phyloP scores from a whole-genome alignment of 129 eudicot genomes.

The Centella asiatica region DNA sequence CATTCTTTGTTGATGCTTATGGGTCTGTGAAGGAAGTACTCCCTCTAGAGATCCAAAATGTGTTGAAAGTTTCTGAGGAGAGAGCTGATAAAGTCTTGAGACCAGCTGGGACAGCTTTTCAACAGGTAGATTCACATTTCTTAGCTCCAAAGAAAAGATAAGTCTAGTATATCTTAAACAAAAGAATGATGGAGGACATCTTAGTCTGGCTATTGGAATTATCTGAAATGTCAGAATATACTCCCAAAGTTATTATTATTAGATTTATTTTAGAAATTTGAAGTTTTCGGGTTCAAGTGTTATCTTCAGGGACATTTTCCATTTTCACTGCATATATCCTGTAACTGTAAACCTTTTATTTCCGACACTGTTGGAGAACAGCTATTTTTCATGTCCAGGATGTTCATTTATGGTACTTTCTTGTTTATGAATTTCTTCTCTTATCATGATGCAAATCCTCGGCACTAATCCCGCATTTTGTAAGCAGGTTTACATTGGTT shows the following conservation, averaged over 20 bases:
- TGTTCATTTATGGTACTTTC: background rate
- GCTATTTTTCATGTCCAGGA: background rate
- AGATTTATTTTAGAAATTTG: too few species aligned
- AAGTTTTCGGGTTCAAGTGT: background rate
- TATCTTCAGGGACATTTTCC: background rate
- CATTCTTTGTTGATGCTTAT: slow-evolving; percentile 49
- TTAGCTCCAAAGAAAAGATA: background rate
- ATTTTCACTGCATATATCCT: background rate
- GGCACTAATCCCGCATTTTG: background rate
- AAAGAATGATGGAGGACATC: background rate
- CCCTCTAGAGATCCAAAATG: slow-evolving; percentile 54
- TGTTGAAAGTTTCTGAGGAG: slow-evolving; percentile 46
- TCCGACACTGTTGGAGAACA: background rate
- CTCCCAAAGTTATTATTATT: background rate
- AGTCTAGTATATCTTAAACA: background rate
- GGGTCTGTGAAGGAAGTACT: slow-evolving; percentile 50
- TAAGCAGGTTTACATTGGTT: slow-evolving; percentile 43
- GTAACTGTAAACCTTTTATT: background rate
- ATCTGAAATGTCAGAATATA: background rate
- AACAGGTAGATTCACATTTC: slow-evolving; percentile 41
- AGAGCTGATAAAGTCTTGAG: slow-evolving; percentile 28
- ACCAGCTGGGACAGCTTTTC: slow-evolving; percentile 52
- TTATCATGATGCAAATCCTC: background rate
- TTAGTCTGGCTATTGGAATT: background rate
- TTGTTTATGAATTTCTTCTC: too few species aligned